A percentile compares a stretch with the other conserved stretches of the same genome.
These are phyloP conservation scores for Candida pseudofarinosa DNA, from an alignment of 805 yeast species.

Conservation along the genomic window DNA sequence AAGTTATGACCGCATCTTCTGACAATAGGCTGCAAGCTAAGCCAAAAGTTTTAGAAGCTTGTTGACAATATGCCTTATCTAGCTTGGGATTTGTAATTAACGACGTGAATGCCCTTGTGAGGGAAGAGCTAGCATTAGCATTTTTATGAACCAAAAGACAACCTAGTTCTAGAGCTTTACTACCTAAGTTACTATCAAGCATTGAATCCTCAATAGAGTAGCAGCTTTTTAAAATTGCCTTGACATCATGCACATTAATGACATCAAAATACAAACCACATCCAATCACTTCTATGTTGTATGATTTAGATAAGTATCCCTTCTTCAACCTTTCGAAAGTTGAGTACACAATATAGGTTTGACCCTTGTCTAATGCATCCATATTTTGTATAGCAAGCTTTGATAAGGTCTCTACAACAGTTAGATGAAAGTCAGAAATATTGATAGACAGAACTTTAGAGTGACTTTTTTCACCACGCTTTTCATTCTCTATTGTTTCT, in stretches of 20 bases:
- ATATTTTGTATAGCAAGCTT: slow-evolving; percentile 35
- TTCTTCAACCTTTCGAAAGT: slow-evolving; percentile 44
- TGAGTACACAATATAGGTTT: slow-evolving; percentile 50
- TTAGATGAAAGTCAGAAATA: slow-evolving; percentile 21
- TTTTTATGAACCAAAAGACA: slow-evolving; percentile 47
- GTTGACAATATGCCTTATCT: slow-evolving; percentile 41
- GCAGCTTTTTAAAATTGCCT: slow-evolving; percentile 45
- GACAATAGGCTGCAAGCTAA: slow-evolving; percentile 63
- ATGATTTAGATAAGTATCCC: slow-evolving; percentile 52
- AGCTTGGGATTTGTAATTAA: slow-evolving; percentile 55
- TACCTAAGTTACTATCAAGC: slow-evolving; percentile 48
- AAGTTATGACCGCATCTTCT: slow-evolving; percentile 78
- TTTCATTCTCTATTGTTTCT: slow-evolving; percentile 16
- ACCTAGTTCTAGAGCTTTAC: slow-evolving; percentile 52
- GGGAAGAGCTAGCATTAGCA: slow-evolving; percentile 31
- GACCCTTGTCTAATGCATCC: slow-evolving; percentile 53
- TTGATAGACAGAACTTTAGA: slow-evolving; percentile 11
- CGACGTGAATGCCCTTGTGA: slow-evolving; percentile 45
- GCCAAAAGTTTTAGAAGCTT: slow-evolving; percentile 57
- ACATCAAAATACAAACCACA: slow-evolving; percentile 49
- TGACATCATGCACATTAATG: slow-evolving; percentile 41
- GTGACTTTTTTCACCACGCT: slow-evolving; percentile 5
- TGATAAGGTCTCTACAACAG: slow-evolving; percentile 25
- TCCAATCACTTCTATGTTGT: slow-evolving; percentile 57
- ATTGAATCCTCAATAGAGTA: slow-evolving; percentile 51